Evolutionary conservation across 371 early-diverging fungal species (phyloP).

Genomic region (Mucor mucedo): DNA sequence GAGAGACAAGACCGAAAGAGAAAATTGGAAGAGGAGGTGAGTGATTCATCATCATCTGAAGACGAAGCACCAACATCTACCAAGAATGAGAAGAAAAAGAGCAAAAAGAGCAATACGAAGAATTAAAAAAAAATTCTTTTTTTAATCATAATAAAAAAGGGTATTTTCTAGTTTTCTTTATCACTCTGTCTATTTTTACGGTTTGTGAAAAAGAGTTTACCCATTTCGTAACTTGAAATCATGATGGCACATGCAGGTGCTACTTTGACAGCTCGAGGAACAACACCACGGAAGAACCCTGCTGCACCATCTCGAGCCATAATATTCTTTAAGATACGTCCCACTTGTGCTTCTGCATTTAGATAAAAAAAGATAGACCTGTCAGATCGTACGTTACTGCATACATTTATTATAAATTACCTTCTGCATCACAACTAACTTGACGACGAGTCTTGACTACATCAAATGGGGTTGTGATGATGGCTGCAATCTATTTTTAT

Average conservation of each 20-base stretch:
- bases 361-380: neutral
- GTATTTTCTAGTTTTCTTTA: neutral
- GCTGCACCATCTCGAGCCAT: constrained; percentile 30
- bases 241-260: constrained; percentile 97
- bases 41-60: constrained; percentile 21
- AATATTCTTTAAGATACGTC: constrained; percentile 30
- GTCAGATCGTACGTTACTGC: neutral
- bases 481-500: constrained; percentile 73
- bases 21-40: constrained; percentile 6
- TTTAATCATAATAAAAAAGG: constrained; percentile 1
- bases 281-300: constrained; percentile 50
- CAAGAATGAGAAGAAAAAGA: constrained; percentile 13
- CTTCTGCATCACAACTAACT: constrained; percentile 48
- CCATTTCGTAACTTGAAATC: constrained; percentile 89
- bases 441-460: constrained; percentile 94
- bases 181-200: constrained; percentile 5
- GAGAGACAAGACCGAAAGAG: constrained; percentile 3
- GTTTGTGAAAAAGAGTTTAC: constrained; percentile 64
- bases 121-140: neutral
- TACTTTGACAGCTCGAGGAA: constrained; percentile 88
- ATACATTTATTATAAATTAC: neutral
- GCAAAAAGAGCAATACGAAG: neutral
- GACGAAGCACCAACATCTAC: constrained; percentile 9
- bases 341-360: constrained; percentile 28
- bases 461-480: constrained; percentile 96